A percentile compares a stretch with the other conserved stretches of the same genome.
phyloP scores from a whole-genome alignment of 2,329 filamentous ascomycete species.

The Zasmidium angulare region DNA sequence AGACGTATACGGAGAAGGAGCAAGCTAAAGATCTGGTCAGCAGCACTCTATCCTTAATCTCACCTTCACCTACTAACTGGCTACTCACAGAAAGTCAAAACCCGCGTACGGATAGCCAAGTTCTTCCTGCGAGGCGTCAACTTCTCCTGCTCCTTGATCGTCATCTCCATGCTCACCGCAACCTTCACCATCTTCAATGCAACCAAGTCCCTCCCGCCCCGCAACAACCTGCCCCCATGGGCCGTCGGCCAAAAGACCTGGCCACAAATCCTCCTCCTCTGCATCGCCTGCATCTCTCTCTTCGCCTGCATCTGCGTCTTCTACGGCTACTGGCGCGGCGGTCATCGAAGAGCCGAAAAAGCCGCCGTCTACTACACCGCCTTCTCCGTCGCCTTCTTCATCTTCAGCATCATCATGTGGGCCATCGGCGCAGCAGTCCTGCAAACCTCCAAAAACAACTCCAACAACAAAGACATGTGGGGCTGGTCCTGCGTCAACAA shows the following conservation, averaged over 20 bases:
- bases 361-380: slow-evolving; percentile 92
- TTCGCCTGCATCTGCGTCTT: slow-evolving; percentile 77
- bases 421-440: slow-evolving; percentile 79
- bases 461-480: slow-evolving; percentile 86
- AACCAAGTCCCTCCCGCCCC: slow-evolving; percentile 69
- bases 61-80: slow-evolving; percentile 37
- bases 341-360: slow-evolving; percentile 86
- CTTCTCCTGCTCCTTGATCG: slow-evolving; percentile 94
- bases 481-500: slow-evolving; percentile 97
- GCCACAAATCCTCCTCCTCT: slow-evolving; percentile 84
- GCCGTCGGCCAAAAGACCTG: slow-evolving; percentile 74
- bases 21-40: slow-evolving; percentile 86
- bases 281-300: slow-evolving; percentile 78
- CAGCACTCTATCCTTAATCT: slow-evolving; percentile 21
- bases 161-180: slow-evolving; percentile 84
- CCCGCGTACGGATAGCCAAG: slow-evolving; percentile 87
- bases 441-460: slow-evolving; percentile 72
- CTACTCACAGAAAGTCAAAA: slow-evolving; percentile 80
- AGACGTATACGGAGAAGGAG: slow-evolving; percentile 77
- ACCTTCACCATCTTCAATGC: slow-evolving; percentile 91
- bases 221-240: slow-evolving; percentile 85
- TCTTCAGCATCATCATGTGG: slow-evolving; percentile 92
- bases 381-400: slow-evolving; percentile 91
- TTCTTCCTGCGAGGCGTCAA: slow-evolving; percentile 92
- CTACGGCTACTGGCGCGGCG: slow-evolving; percentile 81